Evolutionary conservation across 495 filamentous ascomycete species (phyloP), one percentile per base, ranked within the genome.

Genomic region (Xylaria curta): DNA sequence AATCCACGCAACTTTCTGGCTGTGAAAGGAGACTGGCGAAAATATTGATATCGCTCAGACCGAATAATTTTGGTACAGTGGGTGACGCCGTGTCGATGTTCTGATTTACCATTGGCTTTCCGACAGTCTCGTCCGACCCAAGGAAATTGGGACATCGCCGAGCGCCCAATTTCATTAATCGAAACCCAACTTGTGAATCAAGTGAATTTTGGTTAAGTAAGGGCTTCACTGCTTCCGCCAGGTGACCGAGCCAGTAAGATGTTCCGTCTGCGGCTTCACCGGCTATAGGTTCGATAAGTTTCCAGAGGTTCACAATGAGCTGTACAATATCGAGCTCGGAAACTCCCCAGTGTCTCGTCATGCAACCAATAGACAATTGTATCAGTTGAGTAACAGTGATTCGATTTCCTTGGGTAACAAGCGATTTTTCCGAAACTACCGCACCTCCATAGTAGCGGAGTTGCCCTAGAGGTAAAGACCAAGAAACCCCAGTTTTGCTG

Each of bases 401-500:
- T 13, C 21, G 66, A 26, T 63, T 63, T 28, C 31, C 68, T 58
- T 33, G 71, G 12, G 21, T 40, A 13, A 58, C 36, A 28, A 68
- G 40, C 7, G 63, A 62, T 26, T 44, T 42, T 46, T 63, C 60
- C 3, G 60, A 26, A 31, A 56, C 9, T 12, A 44, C 38, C 3
- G 60, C 33, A 21, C 36, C 60, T 13, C 75, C 73, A 53, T 77
- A 77, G 61, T 71, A 75, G 4, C 60, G 56, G 1, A 73, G 68
- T 13, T 75, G 67, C 1, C 68, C 58, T 2, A 77, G 58, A 7
- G 68, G 67, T 2, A 77, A 53, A 10, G 75, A 75, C 73, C 75
- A 77, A 51, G 46, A 72, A 42, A 75, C 51, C 6, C 70, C 70
- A 6, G 24, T 40, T 63, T 46, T 21, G 33, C 38, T 46, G n/a